Base-by-base conservation (phyloP, 257 asterid genomes). In the Solanum stenotomum region DNA sequence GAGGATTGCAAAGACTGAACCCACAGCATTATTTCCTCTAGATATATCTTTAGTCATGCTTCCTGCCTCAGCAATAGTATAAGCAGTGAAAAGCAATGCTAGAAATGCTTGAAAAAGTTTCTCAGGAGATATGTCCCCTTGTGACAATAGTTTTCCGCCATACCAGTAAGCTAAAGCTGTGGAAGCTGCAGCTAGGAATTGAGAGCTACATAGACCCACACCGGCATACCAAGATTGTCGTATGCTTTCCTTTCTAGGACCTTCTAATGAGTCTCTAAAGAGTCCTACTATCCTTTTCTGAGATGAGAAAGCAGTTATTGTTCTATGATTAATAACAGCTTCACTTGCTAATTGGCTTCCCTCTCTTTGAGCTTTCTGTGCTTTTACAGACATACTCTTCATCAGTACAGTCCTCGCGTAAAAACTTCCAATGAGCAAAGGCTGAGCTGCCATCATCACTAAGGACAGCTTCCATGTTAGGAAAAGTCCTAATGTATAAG, bases 11-110 rank as follows among this genome's bases (percentile, higher is more conserved):
- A 95, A 94, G n/a, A 95, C 96, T 40, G 98, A 94, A 65, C 96
- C 89, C 3, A 95, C 96, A 6, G 95, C 98, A 31, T 87, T 92
- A 90, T 93, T 95, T 89, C 98, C 98, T 85, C 98, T 89, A 1
- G 98, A 92, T 86, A 95, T 89, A 87, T 95, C 98, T 56, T 94
- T 94, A n/a, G 98, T 95, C 98, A 95, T 94, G 90, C 98, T 95
- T 84, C 98, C 98, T 10, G 98, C 98, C 68, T 95, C 98, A 44
- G 98, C 98, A 35, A 95, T 95, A 8, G 98, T 95, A 86, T 95
- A 95, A 27, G 98, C 98, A n/a, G 98, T 95, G 89, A 95, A 94
- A 35, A 95, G 89, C 18, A 95, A 94, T 10, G 95, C 95, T 3
- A 95, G 88, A 89, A 94, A 95, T 25, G 98, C 94, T 91, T 95